Evolutionary conservation across 495 filamentous ascomycete genomes (phyloP).

Genomic region (Trichoderma gamsii): DNA sequence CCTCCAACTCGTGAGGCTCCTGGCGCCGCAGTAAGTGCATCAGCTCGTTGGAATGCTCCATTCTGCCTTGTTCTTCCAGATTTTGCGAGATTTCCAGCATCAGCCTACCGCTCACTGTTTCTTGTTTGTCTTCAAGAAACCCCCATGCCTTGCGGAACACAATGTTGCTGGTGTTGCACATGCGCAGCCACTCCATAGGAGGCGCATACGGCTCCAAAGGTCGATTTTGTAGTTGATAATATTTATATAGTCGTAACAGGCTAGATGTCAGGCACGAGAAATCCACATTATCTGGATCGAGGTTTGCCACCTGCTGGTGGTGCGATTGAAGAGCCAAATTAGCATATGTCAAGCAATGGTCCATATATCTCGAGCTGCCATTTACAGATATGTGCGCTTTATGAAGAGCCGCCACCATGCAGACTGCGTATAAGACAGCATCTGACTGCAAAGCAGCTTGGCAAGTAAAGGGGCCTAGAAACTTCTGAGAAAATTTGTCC

Average conservation of each 20-base stretch:
- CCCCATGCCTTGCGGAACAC: conserved; percentile 15
- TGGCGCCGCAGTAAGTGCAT: background rate
- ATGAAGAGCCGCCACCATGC: conserved; percentile 31
- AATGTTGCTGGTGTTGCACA: conserved; percentile 17
- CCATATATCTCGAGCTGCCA: background rate
- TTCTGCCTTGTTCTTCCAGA: conserved; percentile 21
- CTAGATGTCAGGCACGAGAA: conserved; percentile 29
- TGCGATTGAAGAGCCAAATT: background rate
- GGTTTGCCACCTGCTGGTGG: conserved; percentile 14
- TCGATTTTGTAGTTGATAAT: conserved; percentile 28
- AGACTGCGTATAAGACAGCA: conserved; percentile 33
- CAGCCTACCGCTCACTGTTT: conserved; percentile 14
- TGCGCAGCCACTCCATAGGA: conserved; percentile 34
- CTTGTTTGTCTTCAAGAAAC: background rate
- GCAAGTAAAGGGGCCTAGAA: conserved; percentile 23
- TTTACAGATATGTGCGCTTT: background rate
- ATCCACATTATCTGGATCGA: conserved; percentile 32
- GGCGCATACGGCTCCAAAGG: conserved; percentile 30
- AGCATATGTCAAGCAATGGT: background rate
- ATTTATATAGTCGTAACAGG: conserved; percentile 26
- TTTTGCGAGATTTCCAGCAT: conserved; percentile 19
- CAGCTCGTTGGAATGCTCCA: conserved; percentile 15
- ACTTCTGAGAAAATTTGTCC: conserved; percentile 14
- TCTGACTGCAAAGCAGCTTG: conserved; percentile 29
- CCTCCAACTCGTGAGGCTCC: conserved; percentile 4